A percentile compares a stretch with the other conserved stretches of the same genome.
Conservation (phyloP, 768 basidiomycete genomes). For the Pleurotus giganteus region DNA sequence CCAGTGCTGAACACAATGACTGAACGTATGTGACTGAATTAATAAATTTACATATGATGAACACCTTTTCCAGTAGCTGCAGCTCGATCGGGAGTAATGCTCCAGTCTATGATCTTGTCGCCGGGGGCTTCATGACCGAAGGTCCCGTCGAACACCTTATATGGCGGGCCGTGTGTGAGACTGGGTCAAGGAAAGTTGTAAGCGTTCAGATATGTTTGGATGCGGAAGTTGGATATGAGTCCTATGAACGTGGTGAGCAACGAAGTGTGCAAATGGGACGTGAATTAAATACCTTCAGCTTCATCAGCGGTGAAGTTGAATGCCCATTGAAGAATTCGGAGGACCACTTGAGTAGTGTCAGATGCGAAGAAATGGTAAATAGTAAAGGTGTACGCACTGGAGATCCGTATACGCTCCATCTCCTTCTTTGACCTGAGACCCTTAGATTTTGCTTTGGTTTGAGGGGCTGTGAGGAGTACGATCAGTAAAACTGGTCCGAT, state of each 20-base stretch:
- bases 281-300: conserved; percentile 28
- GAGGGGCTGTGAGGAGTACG: conserved; percentile 14
- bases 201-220: not conserved
- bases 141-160: conserved; percentile 47
- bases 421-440: conserved; percentile 32
- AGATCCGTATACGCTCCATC: conserved; percentile 68
- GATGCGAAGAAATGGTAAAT: not conserved
- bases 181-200: conserved; percentile 18
- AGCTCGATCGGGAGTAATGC: conserved; percentile 3
- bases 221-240: conserved; percentile 20
- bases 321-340: conserved; percentile 49
- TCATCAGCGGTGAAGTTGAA: conserved; percentile 45
- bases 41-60: too few species aligned
- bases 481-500: not conserved
- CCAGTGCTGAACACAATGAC: too few species aligned
- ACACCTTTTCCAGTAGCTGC: too few species aligned
- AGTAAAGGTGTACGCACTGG: conserved; percentile 42
- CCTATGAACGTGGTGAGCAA: conserved; percentile 14
- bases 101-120: conserved; percentile 38
- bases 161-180: conserved; percentile 62
- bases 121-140: conserved; percentile 68
- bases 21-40: too few species aligned
- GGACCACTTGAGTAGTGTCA: conserved; percentile 36
- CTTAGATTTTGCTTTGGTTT: conserved; percentile 40
- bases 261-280: not conserved